These are phyloP conservation scores for Rhodotorula sp. DNA, from an alignment of 1,284 basidiomycete species.

Conservation along the genomic window DNA sequence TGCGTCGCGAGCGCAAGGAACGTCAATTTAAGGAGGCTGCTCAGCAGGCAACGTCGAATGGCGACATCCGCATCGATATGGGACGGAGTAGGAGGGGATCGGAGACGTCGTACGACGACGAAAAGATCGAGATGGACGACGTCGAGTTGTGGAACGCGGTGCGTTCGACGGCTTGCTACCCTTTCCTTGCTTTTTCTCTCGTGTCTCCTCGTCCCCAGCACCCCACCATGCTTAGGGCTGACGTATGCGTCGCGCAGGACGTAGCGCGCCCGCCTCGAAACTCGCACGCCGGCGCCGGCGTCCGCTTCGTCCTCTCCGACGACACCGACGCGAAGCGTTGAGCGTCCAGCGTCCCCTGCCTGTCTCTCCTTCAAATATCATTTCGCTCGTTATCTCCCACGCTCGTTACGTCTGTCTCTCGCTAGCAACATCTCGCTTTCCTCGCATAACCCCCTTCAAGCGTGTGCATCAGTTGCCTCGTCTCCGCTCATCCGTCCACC, in stretches of 20 bases:
- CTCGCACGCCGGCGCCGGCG: neutral
- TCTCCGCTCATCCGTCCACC: neutral
- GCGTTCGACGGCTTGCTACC: neutral
- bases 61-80: neutral
- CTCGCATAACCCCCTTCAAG: no score
- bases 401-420: neutral
- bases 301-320: conserved; percentile 1
- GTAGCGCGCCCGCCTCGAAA: conserved; percentile 1
- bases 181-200: neutral
- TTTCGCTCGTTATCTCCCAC: neutral
- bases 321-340: conserved; percentile 2
- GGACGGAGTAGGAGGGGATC: neutral
- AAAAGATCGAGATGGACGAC: conserved; percentile 16
- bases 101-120: conserved; percentile 4
- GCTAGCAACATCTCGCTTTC: no score
- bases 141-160: conserved; percentile 2
- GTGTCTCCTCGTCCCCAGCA: no score
- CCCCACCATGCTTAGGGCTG: neutral
- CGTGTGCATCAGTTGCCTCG: no score
- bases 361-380: neutral
- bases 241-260: neutral
- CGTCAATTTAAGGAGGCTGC: conserved; percentile 3
- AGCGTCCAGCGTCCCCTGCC: neutral
- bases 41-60: neutral
- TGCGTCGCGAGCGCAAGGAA: conserved; percentile 18